Conservation (phyloP, 2,329 filamentous ascomycete genomes). For the Alternaria ethzedia region DNA sequence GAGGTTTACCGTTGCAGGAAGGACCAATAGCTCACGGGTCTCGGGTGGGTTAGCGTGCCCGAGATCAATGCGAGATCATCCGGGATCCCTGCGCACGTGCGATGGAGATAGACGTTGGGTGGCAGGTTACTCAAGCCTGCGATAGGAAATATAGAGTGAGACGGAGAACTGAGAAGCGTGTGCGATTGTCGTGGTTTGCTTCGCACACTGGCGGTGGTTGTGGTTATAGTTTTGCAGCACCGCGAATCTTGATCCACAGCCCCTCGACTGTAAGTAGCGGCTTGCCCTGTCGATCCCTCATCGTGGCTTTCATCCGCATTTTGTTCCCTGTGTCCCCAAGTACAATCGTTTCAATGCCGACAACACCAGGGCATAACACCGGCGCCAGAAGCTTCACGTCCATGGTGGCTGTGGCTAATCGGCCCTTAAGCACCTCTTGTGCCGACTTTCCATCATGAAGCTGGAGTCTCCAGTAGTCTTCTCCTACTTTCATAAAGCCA, state of each 20-base stretch:
- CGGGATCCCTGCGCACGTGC: conserved; percentile 21
- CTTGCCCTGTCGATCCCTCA: conserved; percentile 32
- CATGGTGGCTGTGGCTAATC: conserved; percentile 28
- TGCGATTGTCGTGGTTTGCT: background rate
- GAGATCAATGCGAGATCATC: conserved; percentile 11
- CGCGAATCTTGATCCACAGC: conserved; percentile 28
- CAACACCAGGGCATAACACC: conserved; percentile 30
- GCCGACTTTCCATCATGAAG: conserved; percentile 12
- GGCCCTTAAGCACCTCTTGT: conserved; percentile 24
- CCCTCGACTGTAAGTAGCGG: conserved; percentile 29
- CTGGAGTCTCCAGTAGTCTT: conserved; percentile 7
- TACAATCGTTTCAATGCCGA: conserved; percentile 32
- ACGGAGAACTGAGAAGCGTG: background rate
- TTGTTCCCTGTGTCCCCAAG: conserved; percentile 26
- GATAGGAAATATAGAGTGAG: background rate
- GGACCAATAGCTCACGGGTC: conserved; percentile 10
- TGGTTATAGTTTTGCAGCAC: conserved; percentile 23
- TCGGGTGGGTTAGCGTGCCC: conserved; percentile 16
- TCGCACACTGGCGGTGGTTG: background rate
- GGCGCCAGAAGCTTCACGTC: conserved; percentile 30
- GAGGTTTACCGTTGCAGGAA: conserved; percentile 15
- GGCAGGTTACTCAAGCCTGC: background rate
- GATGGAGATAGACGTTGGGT: conserved; percentile 2
- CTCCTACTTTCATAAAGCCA: conserved; percentile 8
- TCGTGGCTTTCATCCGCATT: conserved; percentile 29